Base-by-base conservation (phyloP, 1,284 basidiomycete genomes). In the Microbotryum violaceum region DNA sequence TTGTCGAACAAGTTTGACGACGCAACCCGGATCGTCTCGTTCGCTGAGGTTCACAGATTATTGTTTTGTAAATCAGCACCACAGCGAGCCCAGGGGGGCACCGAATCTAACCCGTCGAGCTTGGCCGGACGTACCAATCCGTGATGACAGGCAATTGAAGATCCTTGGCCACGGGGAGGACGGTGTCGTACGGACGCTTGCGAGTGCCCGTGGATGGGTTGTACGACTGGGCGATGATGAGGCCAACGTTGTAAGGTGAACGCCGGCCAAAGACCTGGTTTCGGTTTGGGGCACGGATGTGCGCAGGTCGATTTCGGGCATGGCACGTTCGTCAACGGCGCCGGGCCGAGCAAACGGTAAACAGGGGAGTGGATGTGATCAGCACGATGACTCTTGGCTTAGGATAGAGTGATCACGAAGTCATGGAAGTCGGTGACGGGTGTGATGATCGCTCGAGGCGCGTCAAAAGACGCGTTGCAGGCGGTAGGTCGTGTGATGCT, bases 101-200 rank as follows among this genome's bases (percentile, higher is more conserved):
- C 12, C 8, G 25, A n/a, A n/a, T 14, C 45, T 9, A 29, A 47
- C 31, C 44, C 18, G 7, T 10, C 14, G 48, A 57, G 33, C 31
- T 10, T 10, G 49, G 42, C 8, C 31, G 46, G 25, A 56, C 57
- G n/a, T 52, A 67, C 67, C 71, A 76, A 37, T 65, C 61, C 23
- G 71, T 69, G 62, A 75, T 70, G 49, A 76, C 69, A 9, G 49
- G 60, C 21, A 76, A 54, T 9, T 72, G 72, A 12, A 75, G 67
- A 46, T 69, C 63, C 9, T 70, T 49, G 1, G 73, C 74, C 20
- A 76, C 66, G 3, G 71, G 70, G 57, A 69, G 66, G 49, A 75
- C 75, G 14, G 75, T 75, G 42, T 69, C 61, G 62, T 68, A 71
- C 7, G 75, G 74, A 2, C 75, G 62, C 42, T 62, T 66, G 8